phyloP scores from a whole-genome alignment of 257 asterid species.

The Anisodus acutangulus region DNA sequence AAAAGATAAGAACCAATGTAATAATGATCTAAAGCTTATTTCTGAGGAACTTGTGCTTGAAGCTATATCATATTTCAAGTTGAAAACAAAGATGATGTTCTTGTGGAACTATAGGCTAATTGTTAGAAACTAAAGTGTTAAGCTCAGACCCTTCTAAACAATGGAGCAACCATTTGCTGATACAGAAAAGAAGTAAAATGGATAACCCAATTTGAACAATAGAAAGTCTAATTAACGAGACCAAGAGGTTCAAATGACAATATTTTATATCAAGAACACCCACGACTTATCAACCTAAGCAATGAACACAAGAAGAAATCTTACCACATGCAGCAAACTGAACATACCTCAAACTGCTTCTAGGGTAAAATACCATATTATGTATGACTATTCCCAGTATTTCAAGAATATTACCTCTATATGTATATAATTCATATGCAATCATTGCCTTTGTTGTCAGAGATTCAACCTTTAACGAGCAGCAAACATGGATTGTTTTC shows the following conservation, averaged over 20 bases:
- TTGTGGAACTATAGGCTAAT: neutral
- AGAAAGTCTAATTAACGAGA: neutral
- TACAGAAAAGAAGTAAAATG: neutral
- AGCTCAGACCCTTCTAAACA: neutral
- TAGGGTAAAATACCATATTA: neutral
- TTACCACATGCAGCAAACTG: constrained; percentile 1
- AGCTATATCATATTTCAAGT: constrained; percentile 1
- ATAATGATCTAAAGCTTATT: neutral
- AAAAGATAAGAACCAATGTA: neutral
- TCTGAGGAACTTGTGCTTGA: neutral
- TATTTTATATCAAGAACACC: neutral
- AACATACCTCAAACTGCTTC: neutral
- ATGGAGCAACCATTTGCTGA: neutral
- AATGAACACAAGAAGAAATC: neutral
- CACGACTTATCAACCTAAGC: neutral
- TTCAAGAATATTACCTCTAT: neutral
- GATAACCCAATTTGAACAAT: neutral
- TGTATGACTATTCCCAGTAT: neutral
- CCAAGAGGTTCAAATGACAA: neutral
- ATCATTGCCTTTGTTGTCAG: neutral
- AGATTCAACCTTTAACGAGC: neutral
- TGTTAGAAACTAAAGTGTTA: neutral
- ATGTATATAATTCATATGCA: neutral
- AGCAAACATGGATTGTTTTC: neutral
- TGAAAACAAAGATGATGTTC: neutral